Evolutionary conservation across 306 rosid genomes (phyloP).

Genomic region (Ziziphus jujuba): DNA sequence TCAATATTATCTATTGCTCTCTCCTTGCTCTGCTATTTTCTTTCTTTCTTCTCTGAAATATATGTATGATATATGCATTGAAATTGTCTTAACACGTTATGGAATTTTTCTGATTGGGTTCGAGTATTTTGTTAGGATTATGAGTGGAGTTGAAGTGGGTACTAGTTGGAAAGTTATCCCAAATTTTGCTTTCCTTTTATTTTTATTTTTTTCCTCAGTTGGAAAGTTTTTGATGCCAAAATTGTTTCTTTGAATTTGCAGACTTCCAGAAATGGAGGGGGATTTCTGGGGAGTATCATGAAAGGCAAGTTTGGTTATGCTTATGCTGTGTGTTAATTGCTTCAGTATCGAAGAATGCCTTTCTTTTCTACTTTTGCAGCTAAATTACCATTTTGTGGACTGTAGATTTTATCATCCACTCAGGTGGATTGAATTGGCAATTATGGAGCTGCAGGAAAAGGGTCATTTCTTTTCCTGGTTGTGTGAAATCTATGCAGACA

Average conservation of each 20-base stretch:
- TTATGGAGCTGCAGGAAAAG: constrained; percentile 34
- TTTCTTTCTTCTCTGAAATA: too few species aligned
- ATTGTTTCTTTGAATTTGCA: neutral
- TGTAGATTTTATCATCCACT: constrained; percentile 22
- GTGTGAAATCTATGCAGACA: constrained; percentile 52
- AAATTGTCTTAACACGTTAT: neutral
- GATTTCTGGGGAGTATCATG: neutral
- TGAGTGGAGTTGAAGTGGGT: too few species aligned
- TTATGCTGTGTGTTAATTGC: neutral
- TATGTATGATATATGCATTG: too few species aligned
- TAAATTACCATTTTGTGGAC: neutral
- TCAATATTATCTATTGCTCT: neutral
- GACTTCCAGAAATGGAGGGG: neutral
- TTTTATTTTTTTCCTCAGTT: too few species aligned
- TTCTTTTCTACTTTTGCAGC: neutral
- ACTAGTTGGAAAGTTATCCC: too few species aligned
- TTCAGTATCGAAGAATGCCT: neutral
- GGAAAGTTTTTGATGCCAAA: neutral
- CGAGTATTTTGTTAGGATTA: too few species aligned
- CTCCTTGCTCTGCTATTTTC: too few species aligned
- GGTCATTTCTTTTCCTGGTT: constrained; percentile 34
- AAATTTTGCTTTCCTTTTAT: too few species aligned
- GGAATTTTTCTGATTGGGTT: too few species aligned
- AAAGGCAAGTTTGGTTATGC: neutral
- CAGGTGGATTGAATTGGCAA: constrained; percentile 36